These are phyloP conservation scores for Zhuliangozyma blackwelliae DNA, from an alignment of 1,139 yeast genomes.

Conservation along the genomic window DNA sequence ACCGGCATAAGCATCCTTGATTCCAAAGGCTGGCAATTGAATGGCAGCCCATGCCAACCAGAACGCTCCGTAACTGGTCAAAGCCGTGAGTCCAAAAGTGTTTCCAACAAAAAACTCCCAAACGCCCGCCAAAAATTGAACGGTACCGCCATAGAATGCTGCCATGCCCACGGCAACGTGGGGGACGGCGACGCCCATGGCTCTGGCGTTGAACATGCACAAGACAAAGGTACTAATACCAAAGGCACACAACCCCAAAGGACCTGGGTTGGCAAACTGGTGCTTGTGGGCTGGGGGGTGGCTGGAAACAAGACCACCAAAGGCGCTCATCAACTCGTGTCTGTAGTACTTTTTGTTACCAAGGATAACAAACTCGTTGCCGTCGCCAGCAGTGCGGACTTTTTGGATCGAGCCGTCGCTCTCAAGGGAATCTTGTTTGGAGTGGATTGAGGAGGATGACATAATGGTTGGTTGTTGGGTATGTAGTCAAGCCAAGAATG, in stretches of 20 bases:
- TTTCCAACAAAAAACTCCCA: conserved; percentile 45
- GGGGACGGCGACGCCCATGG: conserved; percentile 35
- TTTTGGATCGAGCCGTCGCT: not conserved
- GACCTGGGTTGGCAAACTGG: conserved; percentile 54
- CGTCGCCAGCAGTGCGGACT: conserved; percentile 14
- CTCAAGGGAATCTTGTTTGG: too few relatives aligned
- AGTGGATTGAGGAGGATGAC: too few relatives aligned
- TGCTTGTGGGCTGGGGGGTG: conserved; percentile 30
- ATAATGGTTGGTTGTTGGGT: too few relatives aligned
- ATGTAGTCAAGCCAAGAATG: too few relatives aligned
- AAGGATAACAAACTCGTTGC: conserved; percentile 21
- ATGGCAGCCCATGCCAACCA: conserved; percentile 42
- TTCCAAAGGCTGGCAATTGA: conserved; percentile 40
- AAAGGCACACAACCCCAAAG: conserved; percentile 56
- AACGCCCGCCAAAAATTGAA: conserved; percentile 46
- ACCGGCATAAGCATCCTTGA: conserved; percentile 49
- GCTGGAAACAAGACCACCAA: conserved; percentile 35
- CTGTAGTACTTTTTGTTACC: conserved; percentile 31
- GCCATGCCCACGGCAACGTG: conserved; percentile 42
- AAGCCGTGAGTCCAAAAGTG: conserved; percentile 41
- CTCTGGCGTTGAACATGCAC: conserved; percentile 38
- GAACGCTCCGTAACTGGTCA: conserved; percentile 41
- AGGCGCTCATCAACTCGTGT: conserved; percentile 37
- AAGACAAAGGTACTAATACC: conserved; percentile 46
- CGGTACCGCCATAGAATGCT: conserved; percentile 44